Base-by-base conservation (phyloP, 2,329 filamentous ascomycete genomes). In the Fusarium heterosporum region DNA sequence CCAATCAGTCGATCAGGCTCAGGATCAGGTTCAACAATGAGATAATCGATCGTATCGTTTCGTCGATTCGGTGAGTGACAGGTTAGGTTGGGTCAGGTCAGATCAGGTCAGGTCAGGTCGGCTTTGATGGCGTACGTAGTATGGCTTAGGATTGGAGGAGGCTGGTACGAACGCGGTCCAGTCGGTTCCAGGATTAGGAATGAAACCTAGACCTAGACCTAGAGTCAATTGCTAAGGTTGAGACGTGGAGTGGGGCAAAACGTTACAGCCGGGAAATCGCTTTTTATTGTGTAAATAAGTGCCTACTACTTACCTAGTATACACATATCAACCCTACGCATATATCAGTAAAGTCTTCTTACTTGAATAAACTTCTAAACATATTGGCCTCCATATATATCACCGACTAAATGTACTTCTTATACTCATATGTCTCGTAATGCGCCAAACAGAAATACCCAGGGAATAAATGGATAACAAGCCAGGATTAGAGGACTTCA, bases 91-190 rank as follows among this genome's bases (percentile, higher is more conserved):
- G 40, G 55, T 45, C 42, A 39, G 42, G 43, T 49, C 51, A 39
- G 43, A 28, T 55, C 52, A 39, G 49, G 39, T 38, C 25, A 39
- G 12, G 46, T 29, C n/a, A 32, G 26, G 28, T 55, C 36, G 32
- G 48, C 32, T 53, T 60, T 53, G 54, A 43, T 41, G 45, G 55
- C 59, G 56, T 58, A 55, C 63, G 61, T 52, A 25, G 49, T 51
- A 59, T 61, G 39, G 56, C 34, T 55, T 61, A 41, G 55, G 40
- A 61, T 61, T 32, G 34, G 59, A 22, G 64, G 47, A 65, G 64
- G 70, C 69, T 58, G 61, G 60, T 58, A 71, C 64, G 55, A 65
- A 73, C 69, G 69, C 65, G 71, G 71, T 70, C 47, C 65, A 70
- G 71, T 70, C 55, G 41, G 57, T 61, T 58, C 71, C 64, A 64